phyloP scores from a whole-genome alignment of 176 grass and related monocot species.

The Thalia dealbata region DNA sequence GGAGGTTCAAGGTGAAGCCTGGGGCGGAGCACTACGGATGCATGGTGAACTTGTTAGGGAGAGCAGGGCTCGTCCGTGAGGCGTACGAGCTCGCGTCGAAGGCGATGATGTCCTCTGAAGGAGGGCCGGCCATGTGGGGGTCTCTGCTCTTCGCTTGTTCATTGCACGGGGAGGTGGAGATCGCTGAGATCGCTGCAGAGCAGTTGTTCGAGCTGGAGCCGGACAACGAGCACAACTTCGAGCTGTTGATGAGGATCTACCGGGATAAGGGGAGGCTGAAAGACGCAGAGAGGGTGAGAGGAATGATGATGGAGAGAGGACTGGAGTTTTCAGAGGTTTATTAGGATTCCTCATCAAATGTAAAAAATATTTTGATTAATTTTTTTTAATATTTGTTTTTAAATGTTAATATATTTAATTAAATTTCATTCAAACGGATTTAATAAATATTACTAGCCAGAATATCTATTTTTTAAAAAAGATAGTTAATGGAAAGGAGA shows the following conservation, averaged over 20 bases:
- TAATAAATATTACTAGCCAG: too few species aligned
- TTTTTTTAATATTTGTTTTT: too few species aligned
- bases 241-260: constrained; percentile 29
- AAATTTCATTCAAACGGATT: too few species aligned
- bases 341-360: too few species aligned
- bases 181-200: constrained; percentile 19
- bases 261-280: constrained; percentile 19
- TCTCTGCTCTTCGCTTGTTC: constrained; percentile 38
- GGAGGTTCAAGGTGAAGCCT: constrained; percentile 27
- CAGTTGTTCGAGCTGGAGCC: constrained; percentile 40
- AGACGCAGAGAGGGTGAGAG: constrained; percentile 24
- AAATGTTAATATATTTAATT: too few species aligned
- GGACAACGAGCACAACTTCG: constrained; percentile 32
- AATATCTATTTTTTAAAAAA: too few species aligned
- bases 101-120: constrained; percentile 15
- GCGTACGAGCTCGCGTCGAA: constrained; percentile 35
- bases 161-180: constrained; percentile 20
- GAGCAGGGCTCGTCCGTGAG: constrained; percentile 28
- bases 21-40: constrained; percentile 33
- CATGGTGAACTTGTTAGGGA: constrained; percentile 51
- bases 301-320: constrained; percentile 33
- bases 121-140: constrained; percentile 30
- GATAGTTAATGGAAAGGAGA: too few species aligned
- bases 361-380: too few species aligned
- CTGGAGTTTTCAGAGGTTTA: constrained; percentile 1